Conservation (phyloP, 2,329 filamentous ascomycete genomes). For the Fusarium sterilihyphosum region DNA sequence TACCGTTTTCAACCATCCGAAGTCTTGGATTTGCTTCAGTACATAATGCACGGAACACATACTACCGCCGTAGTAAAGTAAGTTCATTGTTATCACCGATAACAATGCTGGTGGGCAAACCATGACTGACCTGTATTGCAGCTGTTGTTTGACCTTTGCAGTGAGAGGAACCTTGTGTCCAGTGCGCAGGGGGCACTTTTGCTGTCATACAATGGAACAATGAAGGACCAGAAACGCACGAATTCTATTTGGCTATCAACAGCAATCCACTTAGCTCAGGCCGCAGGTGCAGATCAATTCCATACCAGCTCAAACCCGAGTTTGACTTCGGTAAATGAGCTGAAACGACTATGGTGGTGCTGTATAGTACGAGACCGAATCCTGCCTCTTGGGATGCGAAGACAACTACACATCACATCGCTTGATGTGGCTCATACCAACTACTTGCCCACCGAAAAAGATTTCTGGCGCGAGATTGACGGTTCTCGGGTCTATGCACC, state of each 20-base stretch:
- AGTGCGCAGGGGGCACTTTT: slow-evolving; percentile 18
- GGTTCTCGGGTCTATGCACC: slow-evolving; percentile 7
- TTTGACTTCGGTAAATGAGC: not conserved
- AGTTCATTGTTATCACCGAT: not conserved
- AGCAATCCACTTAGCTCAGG: slow-evolving; percentile 22
- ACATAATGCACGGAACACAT: slow-evolving; percentile 10
- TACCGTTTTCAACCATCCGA: not conserved
- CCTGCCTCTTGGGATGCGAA: slow-evolving; percentile 14
- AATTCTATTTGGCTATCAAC: slow-evolving; percentile 28
- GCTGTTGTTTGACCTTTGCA: slow-evolving; percentile 23
- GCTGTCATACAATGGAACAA: slow-evolving; percentile 17
- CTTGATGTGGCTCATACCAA: not conserved
- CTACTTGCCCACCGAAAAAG: slow-evolving; percentile 3
- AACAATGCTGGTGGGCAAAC: too few species aligned
- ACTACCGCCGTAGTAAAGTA: slow-evolving; percentile 26
- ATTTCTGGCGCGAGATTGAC: slow-evolving; percentile 12
- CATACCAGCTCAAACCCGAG: not conserved
- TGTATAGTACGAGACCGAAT: slow-evolving; percentile 31
- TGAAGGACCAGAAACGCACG: slow-evolving; percentile 13
- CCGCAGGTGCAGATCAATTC: slow-evolving; percentile 15
- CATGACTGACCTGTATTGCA: not conserved
- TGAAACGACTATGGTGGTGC: slow-evolving; percentile 33
- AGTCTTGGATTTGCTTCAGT: slow-evolving; percentile 19
- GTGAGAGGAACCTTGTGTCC: slow-evolving; percentile 3
- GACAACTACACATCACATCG: slow-evolving; percentile 18